A percentile compares a stretch with the other conserved stretches of the same genome.
These are phyloP conservation scores for Macrocystidia cucumis DNA, from an alignment of 1,284 basidiomycete species.

Conservation along the genomic window DNA sequence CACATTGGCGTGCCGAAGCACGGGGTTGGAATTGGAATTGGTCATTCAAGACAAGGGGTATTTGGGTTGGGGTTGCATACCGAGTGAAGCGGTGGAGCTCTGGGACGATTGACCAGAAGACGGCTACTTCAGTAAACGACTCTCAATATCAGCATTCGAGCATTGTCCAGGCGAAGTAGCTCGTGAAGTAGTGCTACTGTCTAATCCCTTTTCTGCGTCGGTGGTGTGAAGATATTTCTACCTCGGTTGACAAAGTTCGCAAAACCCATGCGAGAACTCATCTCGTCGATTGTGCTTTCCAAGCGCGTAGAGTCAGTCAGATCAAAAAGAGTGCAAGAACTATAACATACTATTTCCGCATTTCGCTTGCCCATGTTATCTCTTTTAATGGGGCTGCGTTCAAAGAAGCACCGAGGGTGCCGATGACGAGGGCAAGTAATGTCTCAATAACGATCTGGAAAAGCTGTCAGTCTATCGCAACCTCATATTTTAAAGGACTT, in stretches of 20 bases:
- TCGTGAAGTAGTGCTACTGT: too few species aligned
- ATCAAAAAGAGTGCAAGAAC: slow-evolving; percentile 2
- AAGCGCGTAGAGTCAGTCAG: slow-evolving; percentile 5
- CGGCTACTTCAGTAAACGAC: too few species aligned
- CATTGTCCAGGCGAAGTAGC: too few species aligned
- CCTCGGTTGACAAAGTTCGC: slow-evolving; percentile 65
- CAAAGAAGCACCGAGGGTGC: slow-evolving; percentile 63
- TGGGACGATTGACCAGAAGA: too few species aligned
- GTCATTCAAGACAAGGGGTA: too few species aligned
- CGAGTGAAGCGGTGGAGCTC: too few species aligned
- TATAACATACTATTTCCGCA: slow-evolving; percentile 62
- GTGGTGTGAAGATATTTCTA: slow-evolving; percentile 30
- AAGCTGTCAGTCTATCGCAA: slow-evolving; percentile 3
- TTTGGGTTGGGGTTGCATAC: too few species aligned
- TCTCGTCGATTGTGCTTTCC: slow-evolving; percentile 67
- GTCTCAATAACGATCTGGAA: slow-evolving; percentile 68
- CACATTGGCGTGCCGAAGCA: too few species aligned
- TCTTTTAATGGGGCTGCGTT: slow-evolving; percentile 67
- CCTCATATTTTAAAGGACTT: neutral
- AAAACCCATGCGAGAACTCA: slow-evolving; percentile 70
- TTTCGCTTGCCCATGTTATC: slow-evolving; percentile 86
- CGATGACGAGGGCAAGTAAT: slow-evolving; percentile 54
- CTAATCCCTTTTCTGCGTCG: too few species aligned
- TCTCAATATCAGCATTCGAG: too few species aligned
- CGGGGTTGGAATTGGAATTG: too few species aligned